Evolutionary conservation across 306 rosid genomes (phyloP), one percentile per base, ranked within the genome.

Genomic region (Sicyos baderoa): DNA sequence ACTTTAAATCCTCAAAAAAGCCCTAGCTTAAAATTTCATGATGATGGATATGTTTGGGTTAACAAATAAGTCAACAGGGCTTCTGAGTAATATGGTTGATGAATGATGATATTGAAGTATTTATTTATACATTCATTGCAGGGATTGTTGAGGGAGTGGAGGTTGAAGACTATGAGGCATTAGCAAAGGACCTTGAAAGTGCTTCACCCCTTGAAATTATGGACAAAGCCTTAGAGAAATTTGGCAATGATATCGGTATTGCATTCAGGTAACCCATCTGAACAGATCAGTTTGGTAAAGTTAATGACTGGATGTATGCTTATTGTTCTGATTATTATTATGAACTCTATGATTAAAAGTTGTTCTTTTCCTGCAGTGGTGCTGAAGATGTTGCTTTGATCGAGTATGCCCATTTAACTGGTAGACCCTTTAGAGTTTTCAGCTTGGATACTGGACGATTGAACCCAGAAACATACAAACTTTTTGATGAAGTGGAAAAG

Each of bases 361-460:
- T 18, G 23, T 21, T 49, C 74, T 68, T 73, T 64, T 70, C 71
- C 73, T 78, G 79, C 91, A 93, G 99, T 74, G 97, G 99, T 37
- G 99, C 99, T 66, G 99, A 93, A 83, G 99, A 93, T 76, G 95
- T 93, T 78, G 96, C 90, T 71, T 74, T 93, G 77, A 93, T 93
- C 7, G 99, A 93, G 89, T 93, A 93, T 13, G 99, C 99, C 0
- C 96, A 79, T 76, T 78, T 90, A 77, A 93, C 99, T 5, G 99
- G 99, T 25, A 82, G 96, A 51, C 89, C 97, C 15, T 88, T 42
- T 61, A 79, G 97, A 76, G 97, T 91, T 52, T 91, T 91, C 85
- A 88, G 97, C 71, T 59, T 91, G 82, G 99, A 90, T 77, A 93
- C 99, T 0, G 99, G 99, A 69, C 90, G 97, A 71, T 74, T 93